Base-by-base conservation (phyloP, 805 yeast genomes). In the Babjeviella inositovora region DNA sequence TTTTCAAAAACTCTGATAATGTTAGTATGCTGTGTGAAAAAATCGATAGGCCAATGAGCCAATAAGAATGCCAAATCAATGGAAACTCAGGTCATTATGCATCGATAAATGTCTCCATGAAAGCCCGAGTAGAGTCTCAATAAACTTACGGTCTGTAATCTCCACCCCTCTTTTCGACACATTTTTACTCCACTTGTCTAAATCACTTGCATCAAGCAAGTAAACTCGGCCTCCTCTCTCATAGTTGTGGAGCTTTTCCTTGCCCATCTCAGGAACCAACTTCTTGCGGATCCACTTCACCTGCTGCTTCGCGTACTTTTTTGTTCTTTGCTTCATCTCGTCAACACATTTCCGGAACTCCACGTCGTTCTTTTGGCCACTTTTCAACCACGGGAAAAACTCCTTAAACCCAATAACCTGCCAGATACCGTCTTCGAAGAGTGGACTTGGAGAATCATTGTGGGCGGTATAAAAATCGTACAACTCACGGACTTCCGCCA, bases 331-430 rank as follows among this genome's bases (percentile, higher is more conserved):
- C 41, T 87, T 85, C 97, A 90, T 90, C 16, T 67, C 56, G 8
- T 67, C 75, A 3, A 73, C 50, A 7, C 87, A 69, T 4, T 47
- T 52, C 4, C 40, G 40, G 24, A 62, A 59, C 9, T 33, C 23
- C 5, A 12, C 19, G 4, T 35, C 29, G 5, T 36, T 34, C 5
- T 30, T 31, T 0, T 32, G 28, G 0, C 35, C 42, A 6, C 35
- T 35, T 26, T 42, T 41, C 13, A 69, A 34, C 76, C 77, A 81
- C 2, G 92, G 87, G 17, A 80, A 39, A 39, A 82, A 82, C 38
- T 82, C 94, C 41, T 81, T 80, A 47, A 80, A 90, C 2, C 97
- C 97, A 37, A 87, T 80, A 2, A 80, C 94, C 48, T 90, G 97
- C 84, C 84, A 84, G 0, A 87, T 62, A 3, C 97, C 97, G 28